phyloP scores from a whole-genome alignment of 768 basidiomycete genomes.

The Suillus sp. region DNA sequence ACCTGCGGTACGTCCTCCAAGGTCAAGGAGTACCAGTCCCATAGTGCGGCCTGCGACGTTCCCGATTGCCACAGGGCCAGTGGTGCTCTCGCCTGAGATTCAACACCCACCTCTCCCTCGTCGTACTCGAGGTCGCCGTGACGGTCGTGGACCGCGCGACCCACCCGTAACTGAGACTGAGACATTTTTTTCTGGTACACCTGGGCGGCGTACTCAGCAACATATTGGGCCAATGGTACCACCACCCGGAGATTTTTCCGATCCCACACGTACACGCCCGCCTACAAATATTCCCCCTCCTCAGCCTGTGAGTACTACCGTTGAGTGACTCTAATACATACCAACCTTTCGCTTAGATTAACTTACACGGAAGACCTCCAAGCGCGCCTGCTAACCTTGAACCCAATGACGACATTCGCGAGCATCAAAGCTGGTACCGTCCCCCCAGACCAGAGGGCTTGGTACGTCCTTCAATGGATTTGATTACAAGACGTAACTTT shows the following conservation, averaged over 20 bases:
- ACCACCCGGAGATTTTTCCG: slow-evolving; percentile 15
- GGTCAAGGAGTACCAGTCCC: slow-evolving; percentile 47
- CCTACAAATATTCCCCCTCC: slow-evolving; percentile 28
- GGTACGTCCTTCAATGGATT: slow-evolving; percentile 17
- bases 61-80: slow-evolving; percentile 25
- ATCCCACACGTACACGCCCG: slow-evolving; percentile 4
- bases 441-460: slow-evolving; percentile 14
- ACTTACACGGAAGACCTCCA: slow-evolving; percentile 17
- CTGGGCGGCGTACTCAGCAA: neutral
- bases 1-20: slow-evolving; percentile 41
- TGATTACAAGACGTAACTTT: slow-evolving; percentile 1
- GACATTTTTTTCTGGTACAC: neutral
- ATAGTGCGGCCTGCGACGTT: slow-evolving; percentile 31
- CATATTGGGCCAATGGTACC: slow-evolving; percentile 11
- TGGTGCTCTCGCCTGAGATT: slow-evolving; percentile 24
- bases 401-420: slow-evolving; percentile 19
- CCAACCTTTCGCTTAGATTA: neutral
- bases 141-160: neutral
- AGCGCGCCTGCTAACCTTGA: slow-evolving; percentile 28
- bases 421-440: slow-evolving; percentile 28
- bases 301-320: slow-evolving; percentile 19
- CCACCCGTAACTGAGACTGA: neutral
- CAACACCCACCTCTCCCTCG: slow-evolving; percentile 11
- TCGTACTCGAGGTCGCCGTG: neutral
- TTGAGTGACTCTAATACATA: neutral